A percentile compares a stretch with the other conserved stretches of the same genome.
These are phyloP conservation scores for Macaranga tanarius DNA, from an alignment of 441 rosid species.

Conservation along the genomic window DNA sequence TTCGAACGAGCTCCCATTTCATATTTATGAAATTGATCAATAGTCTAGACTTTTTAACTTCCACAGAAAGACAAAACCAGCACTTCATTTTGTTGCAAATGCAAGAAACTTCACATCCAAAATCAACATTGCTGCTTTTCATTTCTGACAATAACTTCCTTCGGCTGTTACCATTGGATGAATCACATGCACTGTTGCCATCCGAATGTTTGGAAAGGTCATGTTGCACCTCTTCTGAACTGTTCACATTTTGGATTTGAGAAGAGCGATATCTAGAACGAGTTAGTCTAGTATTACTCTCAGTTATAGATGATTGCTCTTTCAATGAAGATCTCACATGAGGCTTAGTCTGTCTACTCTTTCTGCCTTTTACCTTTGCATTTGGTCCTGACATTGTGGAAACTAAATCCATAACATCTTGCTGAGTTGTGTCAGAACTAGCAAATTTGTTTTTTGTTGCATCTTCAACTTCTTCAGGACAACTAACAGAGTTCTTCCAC, in stretches of 20 bases:
- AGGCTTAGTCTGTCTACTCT: constrained; percentile 47
- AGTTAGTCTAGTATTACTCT: constrained; percentile 57
- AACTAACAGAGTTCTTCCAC: constrained; percentile 54
- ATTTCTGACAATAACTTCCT: constrained; percentile 31
- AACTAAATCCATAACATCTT: constrained; percentile 19
- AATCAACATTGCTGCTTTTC: constrained; percentile 31
- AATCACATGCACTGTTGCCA: constrained; percentile 26
- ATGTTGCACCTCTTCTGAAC: constrained; percentile 33
- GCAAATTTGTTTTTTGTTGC: constrained; percentile 26
- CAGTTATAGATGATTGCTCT: constrained; percentile 42
- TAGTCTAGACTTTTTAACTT: constrained; percentile 51
- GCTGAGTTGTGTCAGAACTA: constrained; percentile 16
- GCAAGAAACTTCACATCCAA: constrained; percentile 39
- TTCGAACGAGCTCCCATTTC: constrained; percentile 71
- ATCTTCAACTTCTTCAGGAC: constrained; percentile 30
- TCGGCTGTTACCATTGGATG: constrained; percentile 26
- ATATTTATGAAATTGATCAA: constrained; percentile 43
- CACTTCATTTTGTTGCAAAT: constrained; percentile 60
- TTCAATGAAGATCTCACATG: constrained; percentile 37
- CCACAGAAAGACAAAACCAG: constrained; percentile 53
- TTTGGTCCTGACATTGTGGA: constrained; percentile 24
- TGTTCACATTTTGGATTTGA: constrained; percentile 40
- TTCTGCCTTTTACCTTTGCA: constrained; percentile 40
- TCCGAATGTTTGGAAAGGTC: constrained; percentile 30
- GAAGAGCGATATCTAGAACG: constrained; percentile 68